Conservation (phyloP, 768 basidiomycete genomes). For the Boletus insuetus region DNA sequence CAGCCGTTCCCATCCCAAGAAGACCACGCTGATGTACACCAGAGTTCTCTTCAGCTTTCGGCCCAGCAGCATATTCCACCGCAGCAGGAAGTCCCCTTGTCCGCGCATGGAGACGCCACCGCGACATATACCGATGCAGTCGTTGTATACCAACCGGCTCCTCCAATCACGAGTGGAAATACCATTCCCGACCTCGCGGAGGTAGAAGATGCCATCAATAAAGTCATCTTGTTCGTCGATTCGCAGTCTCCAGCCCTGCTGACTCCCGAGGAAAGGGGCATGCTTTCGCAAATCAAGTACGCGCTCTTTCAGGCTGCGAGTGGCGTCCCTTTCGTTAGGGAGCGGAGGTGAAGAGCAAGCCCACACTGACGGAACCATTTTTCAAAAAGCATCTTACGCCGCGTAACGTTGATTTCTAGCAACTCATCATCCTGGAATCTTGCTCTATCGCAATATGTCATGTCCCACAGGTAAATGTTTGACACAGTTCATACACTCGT, state of each 20-base stretch:
- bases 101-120: conserved; percentile 22
- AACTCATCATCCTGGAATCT: conserved; percentile 7
- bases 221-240: conserved; percentile 53
- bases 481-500: conserved; percentile 16
- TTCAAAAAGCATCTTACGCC: conserved; percentile 18
- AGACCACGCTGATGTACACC: conserved; percentile 27
- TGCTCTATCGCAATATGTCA: conserved; percentile 16
- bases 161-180: conserved; percentile 32
- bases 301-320: conserved; percentile 50
- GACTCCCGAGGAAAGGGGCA: conserved; percentile 36
- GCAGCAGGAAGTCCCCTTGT: conserved; percentile 30
- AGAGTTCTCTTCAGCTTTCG: conserved; percentile 28
- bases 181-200: conserved; percentile 42
- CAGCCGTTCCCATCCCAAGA: conserved; percentile 29
- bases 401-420: conserved; percentile 12
- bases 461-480: conserved; percentile 22
- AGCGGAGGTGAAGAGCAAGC: conserved; percentile 25
- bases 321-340: conserved; percentile 35
- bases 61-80: conserved; percentile 29
- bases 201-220: conserved; percentile 54
- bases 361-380: conserved; percentile 3
- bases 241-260: conserved; percentile 33
- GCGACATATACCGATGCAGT: conserved; percentile 28
- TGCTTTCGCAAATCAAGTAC: conserved; percentile 47
- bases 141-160: conserved; percentile 33